These are phyloP conservation scores for Pseudonitzschia delicatissima DNA, from an alignment of 108 stramenopile species.

Conservation along the genomic window DNA sequence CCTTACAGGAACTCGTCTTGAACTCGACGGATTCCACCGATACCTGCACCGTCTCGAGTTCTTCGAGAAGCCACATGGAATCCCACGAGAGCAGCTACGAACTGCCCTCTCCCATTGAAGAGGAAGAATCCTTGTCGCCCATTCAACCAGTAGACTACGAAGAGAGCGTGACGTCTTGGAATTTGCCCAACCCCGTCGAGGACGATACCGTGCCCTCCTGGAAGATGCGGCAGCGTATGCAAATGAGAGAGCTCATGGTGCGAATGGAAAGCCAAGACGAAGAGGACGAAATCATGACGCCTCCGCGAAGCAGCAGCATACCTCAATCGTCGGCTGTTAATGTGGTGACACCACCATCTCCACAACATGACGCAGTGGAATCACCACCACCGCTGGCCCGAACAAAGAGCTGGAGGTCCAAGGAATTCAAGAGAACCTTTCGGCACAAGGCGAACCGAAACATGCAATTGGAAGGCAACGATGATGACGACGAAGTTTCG, in stretches of 20 bases:
- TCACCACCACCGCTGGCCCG: not conserved
- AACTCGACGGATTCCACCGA: constrained; percentile 8
- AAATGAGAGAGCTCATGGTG: not conserved
- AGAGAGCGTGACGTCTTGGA: no score
- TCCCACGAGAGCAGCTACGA: not conserved
- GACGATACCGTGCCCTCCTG: constrained; percentile 1
- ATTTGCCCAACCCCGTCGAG: no score
- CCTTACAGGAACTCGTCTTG: not conserved
- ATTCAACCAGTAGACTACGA: no score
- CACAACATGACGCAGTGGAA: not conserved
- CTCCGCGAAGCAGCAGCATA: no score
- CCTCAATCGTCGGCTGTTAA: no score
- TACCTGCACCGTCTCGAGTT: not conserved
- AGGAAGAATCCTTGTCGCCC: not conserved
- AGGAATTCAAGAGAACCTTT: constrained; percentile 3
- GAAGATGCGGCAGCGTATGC: constrained; percentile 1
- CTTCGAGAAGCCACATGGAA: not conserved
- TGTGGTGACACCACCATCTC: not conserved
- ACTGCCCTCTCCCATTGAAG: not conserved
- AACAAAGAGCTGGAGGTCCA: not conserved
- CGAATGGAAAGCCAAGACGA: no score
- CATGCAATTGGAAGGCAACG: not conserved
- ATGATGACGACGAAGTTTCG: not conserved
- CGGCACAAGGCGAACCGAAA: not conserved
- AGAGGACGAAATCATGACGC: no score